Percentiles rank a stretch among this genome's conserved stretches.
Conservation (phyloP, 352 stramenopile species). For the Globisporangium spiculum region DNA sequence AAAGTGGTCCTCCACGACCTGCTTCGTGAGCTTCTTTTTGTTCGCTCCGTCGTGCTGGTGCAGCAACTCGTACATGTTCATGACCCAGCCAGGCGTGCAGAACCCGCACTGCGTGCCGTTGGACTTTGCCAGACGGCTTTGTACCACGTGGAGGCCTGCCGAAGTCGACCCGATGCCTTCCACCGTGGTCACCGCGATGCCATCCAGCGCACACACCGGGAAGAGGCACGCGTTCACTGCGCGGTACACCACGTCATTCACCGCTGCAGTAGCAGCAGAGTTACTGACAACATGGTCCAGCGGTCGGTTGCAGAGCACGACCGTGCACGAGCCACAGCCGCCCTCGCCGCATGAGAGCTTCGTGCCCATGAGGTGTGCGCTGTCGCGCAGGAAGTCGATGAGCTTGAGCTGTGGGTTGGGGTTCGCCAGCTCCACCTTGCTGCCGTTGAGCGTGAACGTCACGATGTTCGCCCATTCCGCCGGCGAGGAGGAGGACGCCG, state of each 20-base stretch:
- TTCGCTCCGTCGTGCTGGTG: slow-evolving; percentile 52
- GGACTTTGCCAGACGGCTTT: slow-evolving; percentile 85
- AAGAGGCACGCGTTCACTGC: slow-evolving; percentile 88
- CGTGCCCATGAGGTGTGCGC: slow-evolving; percentile 69
- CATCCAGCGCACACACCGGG: slow-evolving; percentile 77
- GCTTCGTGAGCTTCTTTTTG: slow-evolving; percentile 57
- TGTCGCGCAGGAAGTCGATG: slow-evolving; percentile 75
- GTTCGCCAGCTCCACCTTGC: slow-evolving; percentile 19
- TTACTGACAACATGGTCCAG: slow-evolving; percentile 2
- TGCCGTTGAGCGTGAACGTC: slow-evolving; percentile 16
- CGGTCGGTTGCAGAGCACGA: slow-evolving; percentile 79
- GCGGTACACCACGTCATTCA: slow-evolving; percentile 28
- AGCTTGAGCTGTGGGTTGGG: slow-evolving; percentile 71
- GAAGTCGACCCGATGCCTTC: slow-evolving; percentile 61
- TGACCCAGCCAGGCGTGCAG: slow-evolving; percentile 87
- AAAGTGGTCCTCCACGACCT: slow-evolving; percentile 90
- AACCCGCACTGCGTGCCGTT: slow-evolving; percentile 95
- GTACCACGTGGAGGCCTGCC: slow-evolving; percentile 69
- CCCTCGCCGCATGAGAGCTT: slow-evolving; percentile 95
- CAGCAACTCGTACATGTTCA: slow-evolving; percentile 80
- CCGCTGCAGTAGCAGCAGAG: background rate
- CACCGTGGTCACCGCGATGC: slow-evolving; percentile 82
- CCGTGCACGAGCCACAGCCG: slow-evolving; percentile 95
- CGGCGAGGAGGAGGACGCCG: background rate
- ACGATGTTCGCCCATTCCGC: slow-evolving; percentile 14